phyloP scores from a whole-genome alignment of 768 basidiomycete species.

The Astraeus odoratus region DNA sequence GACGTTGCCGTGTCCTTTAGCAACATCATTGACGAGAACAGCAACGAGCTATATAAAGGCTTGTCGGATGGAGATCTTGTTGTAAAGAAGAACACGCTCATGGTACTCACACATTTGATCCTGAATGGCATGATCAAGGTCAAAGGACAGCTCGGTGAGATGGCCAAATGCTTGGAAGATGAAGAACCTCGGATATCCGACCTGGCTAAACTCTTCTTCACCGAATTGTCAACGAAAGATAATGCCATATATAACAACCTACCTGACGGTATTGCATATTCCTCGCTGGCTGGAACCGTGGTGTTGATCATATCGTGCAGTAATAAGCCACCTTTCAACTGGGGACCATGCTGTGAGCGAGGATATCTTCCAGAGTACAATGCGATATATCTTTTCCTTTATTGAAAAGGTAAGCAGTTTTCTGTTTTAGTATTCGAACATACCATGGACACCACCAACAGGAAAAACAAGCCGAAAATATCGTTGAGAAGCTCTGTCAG shows the following conservation, averaged over 20 bases:
- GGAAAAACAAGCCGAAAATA: constrained; percentile 98
- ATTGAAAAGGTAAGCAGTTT: constrained; percentile 79
- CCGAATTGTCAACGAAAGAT: constrained; percentile 91
- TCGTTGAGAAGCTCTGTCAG: constrained; percentile 97
- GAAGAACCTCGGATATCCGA: constrained; percentile 81
- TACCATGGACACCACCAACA: constrained; percentile 30
- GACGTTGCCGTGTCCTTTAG: constrained; percentile 99
- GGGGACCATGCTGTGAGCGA: constrained; percentile 92
- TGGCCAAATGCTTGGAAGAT: constrained; percentile 99
- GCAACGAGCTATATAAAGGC: constrained; percentile 90
- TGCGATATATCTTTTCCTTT: constrained; percentile 93
- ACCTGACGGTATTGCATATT: constrained; percentile 66
- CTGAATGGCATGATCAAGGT: constrained; percentile 99
- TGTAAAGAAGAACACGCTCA: constrained; percentile 98
- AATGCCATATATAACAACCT: constrained; percentile 99
- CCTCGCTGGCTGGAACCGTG: not conserved
- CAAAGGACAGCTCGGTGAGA: constrained; percentile 97
- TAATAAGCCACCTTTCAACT: constrained; percentile 90
- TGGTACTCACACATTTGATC: constrained; percentile 96
- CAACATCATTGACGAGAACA: constrained; percentile 94
- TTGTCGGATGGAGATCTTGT: constrained; percentile 79
- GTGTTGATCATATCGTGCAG: constrained; percentile 30
- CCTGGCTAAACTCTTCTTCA: constrained; percentile 97
- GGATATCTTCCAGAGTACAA: constrained; percentile 84
- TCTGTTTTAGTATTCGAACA: not conserved